These are phyloP conservation scores for Aspergillus ochraceoroseus DNA, from an alignment of 2,329 filamentous ascomycete species.

Conservation along the genomic window DNA sequence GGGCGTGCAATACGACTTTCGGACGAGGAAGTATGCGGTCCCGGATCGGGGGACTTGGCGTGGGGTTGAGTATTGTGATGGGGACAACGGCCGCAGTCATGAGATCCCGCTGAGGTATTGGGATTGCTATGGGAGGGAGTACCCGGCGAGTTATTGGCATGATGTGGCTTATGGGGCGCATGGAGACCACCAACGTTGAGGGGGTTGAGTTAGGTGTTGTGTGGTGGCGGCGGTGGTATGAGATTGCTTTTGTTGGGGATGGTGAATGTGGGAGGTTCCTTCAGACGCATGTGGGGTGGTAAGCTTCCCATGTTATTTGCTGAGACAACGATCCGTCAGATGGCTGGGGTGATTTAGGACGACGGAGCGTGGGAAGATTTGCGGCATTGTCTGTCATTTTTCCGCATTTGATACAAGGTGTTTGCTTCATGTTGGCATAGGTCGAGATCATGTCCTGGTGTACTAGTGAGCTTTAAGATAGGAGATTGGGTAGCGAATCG, in stretches of 20 bases:
- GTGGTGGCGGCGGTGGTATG: neutral
- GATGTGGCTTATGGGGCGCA: conserved; percentile 23
- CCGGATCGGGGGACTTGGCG: conserved; percentile 31
- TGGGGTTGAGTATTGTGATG: conserved; percentile 28
- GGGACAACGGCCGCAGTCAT: conserved; percentile 13
- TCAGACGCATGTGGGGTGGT: conserved; percentile 31
- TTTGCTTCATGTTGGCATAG: conserved; percentile 40
- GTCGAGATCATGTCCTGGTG: conserved; percentile 43
- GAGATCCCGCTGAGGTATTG: conserved; percentile 23
- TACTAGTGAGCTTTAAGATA: neutral
- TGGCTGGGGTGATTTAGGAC: conserved; percentile 21
- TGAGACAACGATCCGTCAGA: conserved; percentile 17
- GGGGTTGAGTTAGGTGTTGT: neutral
- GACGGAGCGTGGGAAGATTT: conserved; percentile 39
- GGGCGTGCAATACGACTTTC: conserved; percentile 32
- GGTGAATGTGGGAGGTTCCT: neutral
- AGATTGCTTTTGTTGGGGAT: neutral
- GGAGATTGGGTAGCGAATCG: neutral
- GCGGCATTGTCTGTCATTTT: conserved; percentile 37
- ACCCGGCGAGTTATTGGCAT: conserved; percentile 23
- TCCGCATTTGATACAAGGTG: conserved; percentile 38
- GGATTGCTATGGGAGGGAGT: conserved; percentile 25
- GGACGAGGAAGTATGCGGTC: conserved; percentile 28
- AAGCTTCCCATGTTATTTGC: conserved; percentile 31
- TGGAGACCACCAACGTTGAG: neutral